These are phyloP conservation scores for Zygotorulaspora sp. DNA, from an alignment of 805 yeast species.

Conservation along the genomic window DNA sequence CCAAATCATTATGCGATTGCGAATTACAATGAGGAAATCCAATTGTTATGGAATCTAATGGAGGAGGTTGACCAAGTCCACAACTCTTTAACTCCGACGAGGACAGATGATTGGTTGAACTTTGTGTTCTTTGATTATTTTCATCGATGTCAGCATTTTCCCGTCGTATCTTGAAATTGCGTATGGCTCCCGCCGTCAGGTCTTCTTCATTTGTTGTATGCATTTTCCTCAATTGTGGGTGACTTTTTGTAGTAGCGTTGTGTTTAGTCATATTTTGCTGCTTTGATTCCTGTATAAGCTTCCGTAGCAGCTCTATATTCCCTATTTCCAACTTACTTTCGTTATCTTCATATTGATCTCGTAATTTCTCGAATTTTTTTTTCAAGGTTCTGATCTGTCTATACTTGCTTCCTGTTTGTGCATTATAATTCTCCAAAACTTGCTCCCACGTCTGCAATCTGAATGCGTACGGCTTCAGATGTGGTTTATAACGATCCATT, in stretches of 20 bases:
- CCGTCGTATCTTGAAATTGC: not conserved
- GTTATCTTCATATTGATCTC: constrained; percentile 13
- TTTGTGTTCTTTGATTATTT: too few relatives aligned
- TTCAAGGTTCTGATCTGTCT: constrained; percentile 32
- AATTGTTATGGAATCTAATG: constrained; percentile 22
- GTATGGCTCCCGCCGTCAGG: not conserved
- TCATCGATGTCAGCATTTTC: too few relatives aligned
- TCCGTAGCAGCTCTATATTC: constrained; percentile 13
- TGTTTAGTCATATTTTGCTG: too few relatives aligned
- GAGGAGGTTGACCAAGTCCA: constrained; percentile 15
- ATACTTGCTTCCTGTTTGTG: constrained; percentile 20
- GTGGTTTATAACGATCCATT: constrained; percentile 29
- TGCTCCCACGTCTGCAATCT: constrained; percentile 28
- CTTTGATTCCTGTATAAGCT: constrained; percentile 10
- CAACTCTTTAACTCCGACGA: not conserved
- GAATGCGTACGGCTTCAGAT: constrained; percentile 25
- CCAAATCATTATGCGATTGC: constrained; percentile 1
- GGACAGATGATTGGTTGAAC: not conserved
- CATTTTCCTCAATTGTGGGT: constrained; percentile 3
- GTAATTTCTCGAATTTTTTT: constrained; percentile 28
- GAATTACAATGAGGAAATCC: constrained; percentile 10
- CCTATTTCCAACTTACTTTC: constrained; percentile 10
- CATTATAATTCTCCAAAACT: constrained; percentile 27
- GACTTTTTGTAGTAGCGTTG: constrained; percentile 1
- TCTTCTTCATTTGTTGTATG: constrained; percentile 2